These are phyloP conservation scores for Lentinus tigrinus DNA, from an alignment of 768 basidiomycete genomes.

Conservation along the genomic window DNA sequence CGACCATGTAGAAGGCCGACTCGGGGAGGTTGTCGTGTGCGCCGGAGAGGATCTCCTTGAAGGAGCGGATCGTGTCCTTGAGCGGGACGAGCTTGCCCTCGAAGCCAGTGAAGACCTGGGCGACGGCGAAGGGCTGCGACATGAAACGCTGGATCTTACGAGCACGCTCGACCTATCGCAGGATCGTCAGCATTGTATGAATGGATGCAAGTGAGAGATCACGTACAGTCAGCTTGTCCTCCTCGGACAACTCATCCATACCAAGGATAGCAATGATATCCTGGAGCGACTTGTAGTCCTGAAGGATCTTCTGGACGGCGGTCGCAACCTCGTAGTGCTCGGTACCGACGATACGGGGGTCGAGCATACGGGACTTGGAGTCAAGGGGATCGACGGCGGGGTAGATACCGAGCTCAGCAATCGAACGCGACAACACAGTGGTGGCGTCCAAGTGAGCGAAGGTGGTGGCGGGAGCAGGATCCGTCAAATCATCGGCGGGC, in stretches of 20 bases:
- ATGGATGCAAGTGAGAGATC: constrained; percentile 1
- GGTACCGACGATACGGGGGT: constrained; percentile 94
- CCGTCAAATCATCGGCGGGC: constrained; percentile 99
- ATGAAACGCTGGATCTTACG: constrained; percentile 99
- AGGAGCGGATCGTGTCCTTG: constrained; percentile 94
- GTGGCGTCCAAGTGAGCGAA: constrained; percentile 99
- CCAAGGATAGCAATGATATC: constrained; percentile 99
- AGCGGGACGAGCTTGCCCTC: constrained; percentile 96
- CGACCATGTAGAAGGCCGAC: constrained; percentile 98
- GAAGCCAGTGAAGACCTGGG: constrained; percentile 99
- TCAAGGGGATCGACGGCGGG: constrained; percentile 99
- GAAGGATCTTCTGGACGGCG: constrained; percentile 94
- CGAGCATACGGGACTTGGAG: constrained; percentile 99
- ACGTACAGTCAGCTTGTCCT: constrained; percentile 96
- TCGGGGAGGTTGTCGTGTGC: constrained; percentile 88
- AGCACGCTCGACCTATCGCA: constrained; percentile 83
- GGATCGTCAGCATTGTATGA: neutral
- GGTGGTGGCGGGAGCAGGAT: constrained; percentile 98
- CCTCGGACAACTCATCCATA: constrained; percentile 99
- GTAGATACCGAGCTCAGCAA: constrained; percentile 99
- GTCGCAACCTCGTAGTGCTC: constrained; percentile 98
- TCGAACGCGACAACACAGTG: constrained; percentile 98
- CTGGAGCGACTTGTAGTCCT: constrained; percentile 95
- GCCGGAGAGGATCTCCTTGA: constrained; percentile 96
- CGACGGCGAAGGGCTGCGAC: constrained; percentile 99